Evolutionary conservation across 495 filamentous ascomycete species (phyloP).

Genomic region (Xylaria telfairii): DNA sequence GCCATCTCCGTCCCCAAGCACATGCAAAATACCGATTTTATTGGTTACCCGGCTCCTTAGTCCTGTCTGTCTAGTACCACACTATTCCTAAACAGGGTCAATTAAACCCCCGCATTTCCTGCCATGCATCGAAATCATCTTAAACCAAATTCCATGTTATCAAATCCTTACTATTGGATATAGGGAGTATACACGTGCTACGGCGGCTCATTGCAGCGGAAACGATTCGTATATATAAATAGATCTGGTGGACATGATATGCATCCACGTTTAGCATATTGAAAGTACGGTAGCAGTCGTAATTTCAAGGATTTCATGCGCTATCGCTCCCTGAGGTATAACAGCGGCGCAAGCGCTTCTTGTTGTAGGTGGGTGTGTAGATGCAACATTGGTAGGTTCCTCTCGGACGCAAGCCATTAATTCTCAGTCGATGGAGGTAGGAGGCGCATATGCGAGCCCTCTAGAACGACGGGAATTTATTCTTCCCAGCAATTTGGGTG

Average conservation of each 20-base stretch:
- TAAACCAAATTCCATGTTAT: too few relatives aligned
- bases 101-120: conserved; percentile 22
- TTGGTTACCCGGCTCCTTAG: background rate
- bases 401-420: conserved; percentile 17
- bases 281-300: conserved; percentile 5
- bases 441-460: background rate
- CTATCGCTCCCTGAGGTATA: too few relatives aligned
- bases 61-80: background rate
- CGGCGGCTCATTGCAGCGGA: background rate
- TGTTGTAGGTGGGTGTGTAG: conserved; percentile 13
- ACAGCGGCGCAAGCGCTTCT: conserved; percentile 6
- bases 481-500: too few relatives aligned
- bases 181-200: background rate
- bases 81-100: conserved; percentile 14
- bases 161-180: too few relatives aligned
- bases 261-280: background rate
- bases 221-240: background rate
- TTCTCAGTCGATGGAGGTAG: background rate
- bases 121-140: too few relatives aligned
- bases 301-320: conserved; percentile 12
- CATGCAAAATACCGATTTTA: background rate
- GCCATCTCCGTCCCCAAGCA: background rate
- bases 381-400: conserved; percentile 17
- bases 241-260: background rate
- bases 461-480: background rate